These are phyloP conservation scores for Colletotrichum salicis DNA, from an alignment of 2,329 filamentous ascomycete genomes.

Conservation along the genomic window DNA sequence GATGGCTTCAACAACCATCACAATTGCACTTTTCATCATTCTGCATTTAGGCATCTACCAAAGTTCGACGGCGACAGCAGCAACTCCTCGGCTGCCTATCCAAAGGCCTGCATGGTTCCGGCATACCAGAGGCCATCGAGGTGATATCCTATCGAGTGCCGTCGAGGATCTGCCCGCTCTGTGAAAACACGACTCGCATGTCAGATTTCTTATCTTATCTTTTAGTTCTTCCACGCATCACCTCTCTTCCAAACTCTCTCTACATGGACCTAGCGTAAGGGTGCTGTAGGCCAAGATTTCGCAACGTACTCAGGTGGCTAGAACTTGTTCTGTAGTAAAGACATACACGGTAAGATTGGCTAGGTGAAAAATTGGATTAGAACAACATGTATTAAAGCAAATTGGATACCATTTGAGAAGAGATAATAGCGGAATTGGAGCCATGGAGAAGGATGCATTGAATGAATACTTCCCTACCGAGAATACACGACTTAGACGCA, in stretches of 20 bases:
- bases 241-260: constrained; percentile 8
- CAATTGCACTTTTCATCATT: background rate
- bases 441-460: background rate
- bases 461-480: background rate
- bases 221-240: constrained; percentile 18
- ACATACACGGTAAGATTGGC: background rate
- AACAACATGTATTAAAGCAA: background rate
- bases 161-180: no score
- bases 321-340: background rate
- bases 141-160: background rate
- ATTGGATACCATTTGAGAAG: background rate
- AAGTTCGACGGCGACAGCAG: background rate
- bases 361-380: no score
- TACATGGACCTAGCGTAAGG: background rate
- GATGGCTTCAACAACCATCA: background rate
- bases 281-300: background rate
- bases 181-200: no score
- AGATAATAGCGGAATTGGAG: background rate
- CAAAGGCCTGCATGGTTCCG: background rate
- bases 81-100: background rate
- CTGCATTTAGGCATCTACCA: background rate
- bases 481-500: background rate
- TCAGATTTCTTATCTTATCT: background rate
- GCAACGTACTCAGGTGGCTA: background rate
- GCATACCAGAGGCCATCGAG: background rate